Evolutionary conservation across 768 basidiomycete genomes (phyloP), one percentile per base, ranked within the genome.

Genomic region (Dendrothele bispora): DNA sequence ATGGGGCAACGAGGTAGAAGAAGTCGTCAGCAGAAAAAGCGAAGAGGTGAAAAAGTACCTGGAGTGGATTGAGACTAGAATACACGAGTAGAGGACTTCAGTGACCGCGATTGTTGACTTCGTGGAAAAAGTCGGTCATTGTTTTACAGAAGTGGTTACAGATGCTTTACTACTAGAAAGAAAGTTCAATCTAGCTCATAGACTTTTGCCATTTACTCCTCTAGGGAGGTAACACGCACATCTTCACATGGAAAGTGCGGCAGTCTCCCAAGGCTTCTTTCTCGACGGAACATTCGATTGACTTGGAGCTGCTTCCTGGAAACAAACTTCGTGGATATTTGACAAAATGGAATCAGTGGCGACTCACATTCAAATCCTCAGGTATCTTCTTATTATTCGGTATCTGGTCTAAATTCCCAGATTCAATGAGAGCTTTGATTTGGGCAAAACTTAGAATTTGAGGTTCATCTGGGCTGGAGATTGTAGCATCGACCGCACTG

Each of bases 251-350:
- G n/a, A n/a, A n/a, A n/a, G n/a, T n/a, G n/a, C n/a, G n/a, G n/a
- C n/a, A n/a, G n/a, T n/a, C n/a, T 89, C 87, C 87, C 87, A 89
- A 34, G 87, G 87, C 54, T 89, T 88, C 67, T 69, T 81, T 50
- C 79, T 72, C 14, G 67, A 54, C 5, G 71, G 58, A 2, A 76
- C 67, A 24, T 53, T 75, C 4, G 86, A 86, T 55, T 73, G 61
- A 49, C 83, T 87, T 4, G 84, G 82, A 46, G 73, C 54, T 15
- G 69, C 74, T 11, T 75, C 70, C 86, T 89, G 49, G 10, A 34
- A 7, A 37, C 21, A 24, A 42, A 35, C 43, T 48, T 38, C 11
- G 24, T 28, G 32, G 21, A 30, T 25, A 26, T 30, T 51, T 43
- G 30, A 53, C 32, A 24, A 29, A 32, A 44, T 50, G 44, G 18